Evolutionary conservation across 352 stramenopile genomes (phyloP), one percentile per base, ranked within the genome.

Genomic region (Phytophthora ohioensis): DNA sequence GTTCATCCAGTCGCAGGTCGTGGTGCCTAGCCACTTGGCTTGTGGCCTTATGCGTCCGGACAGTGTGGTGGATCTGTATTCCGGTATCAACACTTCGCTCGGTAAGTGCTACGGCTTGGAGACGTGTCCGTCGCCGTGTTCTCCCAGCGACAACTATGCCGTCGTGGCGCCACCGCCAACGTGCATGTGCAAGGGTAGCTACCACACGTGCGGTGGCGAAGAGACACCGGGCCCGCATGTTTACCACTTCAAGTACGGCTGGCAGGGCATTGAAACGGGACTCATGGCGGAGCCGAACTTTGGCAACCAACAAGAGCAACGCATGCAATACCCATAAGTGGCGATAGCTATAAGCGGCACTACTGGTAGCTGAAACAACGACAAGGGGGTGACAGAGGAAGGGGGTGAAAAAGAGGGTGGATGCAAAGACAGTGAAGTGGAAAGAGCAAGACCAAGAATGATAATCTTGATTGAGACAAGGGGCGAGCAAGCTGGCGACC

Each of bases 211-310:
- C 38, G 76, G 78, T 45, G 76, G 69, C n/a, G 71, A 65, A 38
- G 71, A 69, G 12, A 75, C 72, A 21, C 64, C 76, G 1, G 80
- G 81, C 6, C 81, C 83, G 34, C 78, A 83, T 49, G 87, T 94
- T 36, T 92, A 94, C 69, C 87, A 92, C 68, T 94, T 89, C 70
- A 92, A 94, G 71, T 92, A 92, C 65, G 87, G 87, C 51, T 94
- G 87, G 87, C 84, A 94, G 63, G 82, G 79, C 30, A 76, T 89
- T 48, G 86, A 88, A 54, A 69, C 65, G 47, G 69, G 69, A 41
- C 65, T 83, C 9, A 63, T 83, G 65, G 52, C 48, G 38, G 72
- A 78, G 35, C 46, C 73, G 30, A 74, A 69, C 55, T 72, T 68
- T 65, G 65, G 69, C 15, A 69, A 60, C 43, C 69, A 78, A 57